Evolutionary conservation across 2,329 filamentous ascomycete genomes (phyloP).

Genomic region (Phialemonium atrogriseum): DNA sequence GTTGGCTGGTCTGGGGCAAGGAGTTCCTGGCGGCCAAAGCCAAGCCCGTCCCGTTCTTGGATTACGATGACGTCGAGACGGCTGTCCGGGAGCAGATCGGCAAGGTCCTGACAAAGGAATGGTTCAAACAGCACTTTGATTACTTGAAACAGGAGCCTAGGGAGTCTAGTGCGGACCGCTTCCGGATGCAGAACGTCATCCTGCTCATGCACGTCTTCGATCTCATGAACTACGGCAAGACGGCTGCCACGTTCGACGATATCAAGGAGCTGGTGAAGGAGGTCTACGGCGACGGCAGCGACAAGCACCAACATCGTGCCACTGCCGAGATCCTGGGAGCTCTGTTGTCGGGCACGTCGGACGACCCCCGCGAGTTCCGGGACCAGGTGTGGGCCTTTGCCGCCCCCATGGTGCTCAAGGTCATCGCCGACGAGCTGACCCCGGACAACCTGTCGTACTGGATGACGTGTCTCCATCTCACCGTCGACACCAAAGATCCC

Average conservation of each 20-base stretch:
- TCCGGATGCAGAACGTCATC: slow-evolving; percentile 81
- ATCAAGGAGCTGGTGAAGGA: slow-evolving; percentile 71
- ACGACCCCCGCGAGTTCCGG: slow-evolving; percentile 66
- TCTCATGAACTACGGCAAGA: slow-evolving; percentile 72
- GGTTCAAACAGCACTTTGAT: slow-evolving; percentile 81
- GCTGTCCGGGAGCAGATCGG: slow-evolving; percentile 72
- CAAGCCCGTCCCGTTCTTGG: slow-evolving; percentile 57
- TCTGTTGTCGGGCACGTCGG: slow-evolving; percentile 70
- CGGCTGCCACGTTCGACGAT: slow-evolving; percentile 74
- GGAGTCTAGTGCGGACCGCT: slow-evolving; percentile 72
- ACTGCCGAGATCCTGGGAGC: slow-evolving; percentile 90
- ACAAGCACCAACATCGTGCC: slow-evolving; percentile 95
- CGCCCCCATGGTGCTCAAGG: slow-evolving; percentile 75
- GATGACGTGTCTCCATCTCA: slow-evolving; percentile 86
- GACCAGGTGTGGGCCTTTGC: slow-evolving; percentile 80
- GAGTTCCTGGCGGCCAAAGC: slow-evolving; percentile 72
- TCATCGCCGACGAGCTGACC: slow-evolving; percentile 86
- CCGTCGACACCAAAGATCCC: slow-evolving; percentile 83
- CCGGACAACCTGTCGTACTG: slow-evolving; percentile 94
- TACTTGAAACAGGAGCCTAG: slow-evolving; percentile 95
- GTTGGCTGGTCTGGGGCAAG: slow-evolving; percentile 94
- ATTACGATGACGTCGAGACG: slow-evolving; percentile 74
- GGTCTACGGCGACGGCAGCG: slow-evolving; percentile 85
- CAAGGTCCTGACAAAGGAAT: slow-evolving; percentile 67
- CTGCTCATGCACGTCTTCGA: slow-evolving; percentile 87